A percentile compares a stretch with the other conserved stretches of the same genome.
Conservation (phyloP, 257 asterid genomes). For the Schizonepeta tenuifolia region DNA sequence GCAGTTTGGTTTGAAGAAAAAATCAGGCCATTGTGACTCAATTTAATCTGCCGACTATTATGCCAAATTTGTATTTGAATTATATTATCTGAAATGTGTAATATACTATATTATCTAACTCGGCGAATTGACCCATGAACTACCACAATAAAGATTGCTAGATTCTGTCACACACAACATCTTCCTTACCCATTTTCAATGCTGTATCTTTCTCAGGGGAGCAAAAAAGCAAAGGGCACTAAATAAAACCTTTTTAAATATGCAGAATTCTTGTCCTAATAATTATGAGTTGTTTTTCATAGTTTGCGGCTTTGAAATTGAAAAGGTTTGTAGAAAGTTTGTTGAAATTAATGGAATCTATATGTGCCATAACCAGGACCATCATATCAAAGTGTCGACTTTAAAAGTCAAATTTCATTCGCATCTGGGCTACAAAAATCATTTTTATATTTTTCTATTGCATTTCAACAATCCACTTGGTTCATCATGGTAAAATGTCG, state of each 20-base stretch:
- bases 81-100: no score
- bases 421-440: background rate
- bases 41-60: no score
- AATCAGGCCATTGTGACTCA: no score
- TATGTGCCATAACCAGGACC: background rate
- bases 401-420: background rate
- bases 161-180: background rate
- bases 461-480: background rate
- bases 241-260: background rate
- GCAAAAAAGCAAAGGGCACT: background rate
- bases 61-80: no score
- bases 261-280: background rate
- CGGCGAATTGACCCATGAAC: background rate
- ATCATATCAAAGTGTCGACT: background rate
- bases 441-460: background rate
- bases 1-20: no score
- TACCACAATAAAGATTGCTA: background rate
- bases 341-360: background rate
- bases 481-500: background rate
- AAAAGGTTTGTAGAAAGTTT: conserved; percentile 4
- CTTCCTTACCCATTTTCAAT: background rate
- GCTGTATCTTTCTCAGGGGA: background rate
- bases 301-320: conserved; percentile 16
- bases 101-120: no score
- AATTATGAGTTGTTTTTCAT: conserved; percentile 3